Base-by-base conservation (phyloP, 1,139 yeast genomes). In the Insectozyma bohioensis region DNA sequence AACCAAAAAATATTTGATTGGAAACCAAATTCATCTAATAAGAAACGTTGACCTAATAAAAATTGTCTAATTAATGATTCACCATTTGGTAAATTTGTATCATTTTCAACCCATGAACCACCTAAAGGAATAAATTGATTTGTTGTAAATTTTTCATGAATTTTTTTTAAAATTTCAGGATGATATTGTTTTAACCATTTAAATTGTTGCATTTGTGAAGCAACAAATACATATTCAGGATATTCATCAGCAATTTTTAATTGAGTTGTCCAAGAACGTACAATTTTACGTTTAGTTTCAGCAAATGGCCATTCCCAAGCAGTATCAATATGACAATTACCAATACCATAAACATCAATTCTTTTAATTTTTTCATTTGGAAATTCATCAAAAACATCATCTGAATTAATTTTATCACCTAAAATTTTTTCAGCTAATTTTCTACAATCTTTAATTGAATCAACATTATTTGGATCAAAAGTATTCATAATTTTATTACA, bases 251-350 rank as follows among this genome's bases (percentile, higher is more conserved):
- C 78, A 38, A 92, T 62, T 37, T 87, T 82, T 37, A 90, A 67
- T 61, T 92, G 98, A 9, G 96, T 79, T 1, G 96, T 82, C 97
- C 97, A 92, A 4, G 96, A 87, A 45, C 98, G 75, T 4, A 88
- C 95, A 40, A 90, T 78, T 53, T 88, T 88, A 40, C 97, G 75
- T 48, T 84, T 82, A 1, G 97, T 87, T 58, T 92, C 97, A 3
- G 95, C 97, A 67, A 83, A 90, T 9, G 97, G 97, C 98, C 98
- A 92, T 41, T 85, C 69, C 96, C 97, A 88, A 14, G 96, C 96
- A 20, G 97, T 90, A 54, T 92, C 98, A 48, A 92, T 92, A 58
- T 92, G 98, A 56, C 97, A 92, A 54, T 92, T 86, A 30, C 97
- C 97, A 43, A 92, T 72, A 5, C 87, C 95, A 54, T 67, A 83